Base-by-base conservation (phyloP, 352 stramenopile genomes). In the Globisporangium uncinulatum region DNA sequence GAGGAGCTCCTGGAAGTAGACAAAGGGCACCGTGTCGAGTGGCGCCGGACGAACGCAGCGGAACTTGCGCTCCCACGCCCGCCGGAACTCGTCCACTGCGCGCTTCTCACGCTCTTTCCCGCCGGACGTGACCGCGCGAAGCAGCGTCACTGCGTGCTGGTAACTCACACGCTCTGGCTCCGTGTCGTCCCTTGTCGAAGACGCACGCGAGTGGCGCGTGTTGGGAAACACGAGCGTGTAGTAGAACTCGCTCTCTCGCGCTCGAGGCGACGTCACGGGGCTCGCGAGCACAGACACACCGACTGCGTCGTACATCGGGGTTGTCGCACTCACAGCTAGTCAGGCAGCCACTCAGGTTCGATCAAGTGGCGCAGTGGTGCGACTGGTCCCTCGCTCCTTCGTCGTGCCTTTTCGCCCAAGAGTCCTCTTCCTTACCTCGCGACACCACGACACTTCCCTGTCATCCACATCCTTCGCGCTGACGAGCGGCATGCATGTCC, bases 171-270 rank as follows among this genome's bases (percentile, higher is more conserved):
- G 83, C 6, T 64, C 44, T 54, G 20, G 8, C 29, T 47, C 1
- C 15, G 17, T 0, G 6, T 4, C 2, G 24, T 29, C 24, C 24
- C 24, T 29, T 29, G 24, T 20, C 15, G 54, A 42, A 9, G 7
- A 15, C n/a, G 17, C 29, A 32, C n/a, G 20, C 6, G 41, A 11
- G 17, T 32, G 31, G 13, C 67, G 69, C 1, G 70, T 77, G 62
- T 70, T 73, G 53, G 76, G 69, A 51, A 93, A 93, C 34, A 80
- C 77, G 29, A 93, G 65, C 37, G 77, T 86, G 70, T 93, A 93
- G 61, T 77, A 83, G 65, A 83, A 91, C 36, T 77, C 72, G 50
- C 55, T 70, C 49, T 74, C 68, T 15, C 37, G 24, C 21, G 57
- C 48, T 19, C 75, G 76, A 5, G 82, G 79, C 8, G 76, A 87